phyloP scores from a whole-genome alignment of 2,329 filamentous ascomycete species.

The Neobulgaria alba region DNA sequence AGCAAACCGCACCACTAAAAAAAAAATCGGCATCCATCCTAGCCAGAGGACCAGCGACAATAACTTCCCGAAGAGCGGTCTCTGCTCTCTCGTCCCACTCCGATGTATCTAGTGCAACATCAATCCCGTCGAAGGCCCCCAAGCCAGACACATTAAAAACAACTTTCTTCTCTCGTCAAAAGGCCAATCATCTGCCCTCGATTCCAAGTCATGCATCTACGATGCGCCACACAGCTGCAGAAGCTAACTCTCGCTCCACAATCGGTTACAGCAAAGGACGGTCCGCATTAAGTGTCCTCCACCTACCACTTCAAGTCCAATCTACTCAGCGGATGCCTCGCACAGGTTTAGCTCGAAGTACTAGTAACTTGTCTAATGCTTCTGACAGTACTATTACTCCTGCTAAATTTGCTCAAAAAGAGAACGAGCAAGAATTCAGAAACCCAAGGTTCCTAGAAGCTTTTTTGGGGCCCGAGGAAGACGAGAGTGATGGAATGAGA shows the following conservation, averaged over 20 bases:
- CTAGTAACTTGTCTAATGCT: conserved; percentile 30
- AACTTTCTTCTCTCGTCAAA: conserved; percentile 29
- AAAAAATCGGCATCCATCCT: conserved; percentile 14
- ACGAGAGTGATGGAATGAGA: conserved; percentile 25
- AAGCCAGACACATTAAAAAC: conserved; percentile 29
- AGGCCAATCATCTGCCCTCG: conserved; percentile 36
- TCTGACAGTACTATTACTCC: conserved; percentile 42
- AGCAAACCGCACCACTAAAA: conserved; percentile 9
- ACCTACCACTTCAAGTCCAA: conserved; percentile 1
- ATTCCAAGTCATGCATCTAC: conserved; percentile 36
- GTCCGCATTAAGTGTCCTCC: conserved; percentile 35
- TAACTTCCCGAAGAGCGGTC: conserved; percentile 47
- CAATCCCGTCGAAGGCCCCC: conserved; percentile 24
- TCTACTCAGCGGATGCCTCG: conserved; percentile 8
- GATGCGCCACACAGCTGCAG: conserved; percentile 51
- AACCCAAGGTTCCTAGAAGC: conserved; percentile 49
- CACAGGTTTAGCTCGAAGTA: conserved; percentile 17
- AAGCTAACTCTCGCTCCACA: conserved; percentile 67
- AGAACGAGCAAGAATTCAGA: conserved; percentile 28
- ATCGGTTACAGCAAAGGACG: conserved; percentile 80
- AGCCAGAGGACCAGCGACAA: conserved; percentile 37
- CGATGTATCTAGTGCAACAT: conserved; percentile 28
- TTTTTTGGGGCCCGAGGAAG: conserved; percentile 43
- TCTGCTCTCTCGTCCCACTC: conserved; percentile 45
- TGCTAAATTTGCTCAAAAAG: conserved; percentile 32